These are phyloP conservation scores for Phaeosphaeriaceae sp. DNA, from an alignment of 2,329 filamentous ascomycete species.

Conservation along the genomic window DNA sequence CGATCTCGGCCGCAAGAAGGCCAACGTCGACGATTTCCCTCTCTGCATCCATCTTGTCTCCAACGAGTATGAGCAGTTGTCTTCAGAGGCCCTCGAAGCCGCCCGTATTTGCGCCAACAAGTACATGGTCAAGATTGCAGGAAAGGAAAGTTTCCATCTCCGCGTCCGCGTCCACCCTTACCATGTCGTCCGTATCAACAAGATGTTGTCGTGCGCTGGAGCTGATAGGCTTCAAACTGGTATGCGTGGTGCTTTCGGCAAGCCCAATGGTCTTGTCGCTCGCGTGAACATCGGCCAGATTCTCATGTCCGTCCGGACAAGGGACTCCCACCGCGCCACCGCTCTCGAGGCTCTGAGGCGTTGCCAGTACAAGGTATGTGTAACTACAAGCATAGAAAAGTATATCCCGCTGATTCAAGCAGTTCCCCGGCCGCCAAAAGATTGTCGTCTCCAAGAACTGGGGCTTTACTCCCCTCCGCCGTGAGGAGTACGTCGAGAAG, in stretches of 20 bases:
- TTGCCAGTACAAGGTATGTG: conserved; percentile 88
- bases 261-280: conserved; percentile 98
- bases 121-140: conserved; percentile 74
- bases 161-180: conserved; percentile 90
- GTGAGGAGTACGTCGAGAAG: conserved; percentile 96
- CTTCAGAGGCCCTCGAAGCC: conserved; percentile 98
- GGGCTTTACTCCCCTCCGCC: conserved; percentile 98
- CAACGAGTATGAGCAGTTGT: conserved; percentile 99
- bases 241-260: conserved; percentile 99
- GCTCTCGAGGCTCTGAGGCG: conserved; percentile 99
- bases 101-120: conserved; percentile 99
- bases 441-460: conserved; percentile 99
- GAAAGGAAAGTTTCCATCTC: conserved; percentile 75
- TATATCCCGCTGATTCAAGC: no score
- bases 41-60: conserved; percentile 97
- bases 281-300: conserved; percentile 99
- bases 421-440: conserved; percentile 99
- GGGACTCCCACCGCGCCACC: conserved; percentile 88
- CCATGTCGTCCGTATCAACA: conserved; percentile 99
- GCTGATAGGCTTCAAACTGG: conserved; percentile 99
- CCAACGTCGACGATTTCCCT: conserved; percentile 99
- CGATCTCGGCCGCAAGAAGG: conserved; percentile 98
- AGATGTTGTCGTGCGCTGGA: conserved; percentile 99
- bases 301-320: conserved; percentile 94
- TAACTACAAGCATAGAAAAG: no score